Conservation (phyloP, 441 rosid genomes). For the Erysimum cheiri region DNA sequence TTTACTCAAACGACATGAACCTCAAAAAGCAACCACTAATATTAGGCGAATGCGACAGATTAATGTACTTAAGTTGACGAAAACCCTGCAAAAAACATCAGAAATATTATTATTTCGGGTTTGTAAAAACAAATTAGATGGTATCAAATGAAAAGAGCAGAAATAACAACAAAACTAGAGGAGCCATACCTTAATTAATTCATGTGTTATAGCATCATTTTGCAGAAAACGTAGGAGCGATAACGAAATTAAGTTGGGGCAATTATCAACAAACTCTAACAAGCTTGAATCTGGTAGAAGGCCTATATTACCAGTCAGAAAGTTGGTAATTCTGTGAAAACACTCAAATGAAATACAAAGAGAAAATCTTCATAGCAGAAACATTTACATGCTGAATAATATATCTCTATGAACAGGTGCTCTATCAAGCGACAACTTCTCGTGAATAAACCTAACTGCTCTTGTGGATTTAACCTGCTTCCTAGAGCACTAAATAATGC, state of each 20-base stretch:
- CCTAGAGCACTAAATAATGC: constrained; percentile 28
- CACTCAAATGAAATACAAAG: constrained; percentile 20
- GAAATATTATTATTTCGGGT: not conserved
- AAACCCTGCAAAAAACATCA: constrained; percentile 41
- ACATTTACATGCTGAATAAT: constrained; percentile 51
- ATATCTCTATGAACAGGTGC: constrained; percentile 74
- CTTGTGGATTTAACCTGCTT: constrained; percentile 60
- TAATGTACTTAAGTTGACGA: constrained; percentile 34
- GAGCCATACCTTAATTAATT: constrained; percentile 11
- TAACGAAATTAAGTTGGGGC: constrained; percentile 72
- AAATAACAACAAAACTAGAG: constrained; percentile 3
- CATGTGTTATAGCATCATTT: constrained; percentile 65
- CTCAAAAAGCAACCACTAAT: constrained; percentile 43
- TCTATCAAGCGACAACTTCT: constrained; percentile 68
- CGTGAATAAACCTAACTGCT: constrained; percentile 71
- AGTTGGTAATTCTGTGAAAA: constrained; percentile 39
- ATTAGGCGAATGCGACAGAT: not conserved
- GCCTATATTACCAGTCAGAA: constrained; percentile 68
- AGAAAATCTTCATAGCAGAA: constrained; percentile 28
- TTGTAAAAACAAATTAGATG: not conserved
- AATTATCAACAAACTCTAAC: constrained; percentile 64
- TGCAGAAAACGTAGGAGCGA: constrained; percentile 76
- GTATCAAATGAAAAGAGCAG: constrained; percentile 20
- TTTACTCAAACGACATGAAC: constrained; percentile 23
- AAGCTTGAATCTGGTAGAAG: constrained; percentile 66